Base-by-base conservation (phyloP, 2,329 filamentous ascomycete species). In the Apiospora rasikravindrae region DNA sequence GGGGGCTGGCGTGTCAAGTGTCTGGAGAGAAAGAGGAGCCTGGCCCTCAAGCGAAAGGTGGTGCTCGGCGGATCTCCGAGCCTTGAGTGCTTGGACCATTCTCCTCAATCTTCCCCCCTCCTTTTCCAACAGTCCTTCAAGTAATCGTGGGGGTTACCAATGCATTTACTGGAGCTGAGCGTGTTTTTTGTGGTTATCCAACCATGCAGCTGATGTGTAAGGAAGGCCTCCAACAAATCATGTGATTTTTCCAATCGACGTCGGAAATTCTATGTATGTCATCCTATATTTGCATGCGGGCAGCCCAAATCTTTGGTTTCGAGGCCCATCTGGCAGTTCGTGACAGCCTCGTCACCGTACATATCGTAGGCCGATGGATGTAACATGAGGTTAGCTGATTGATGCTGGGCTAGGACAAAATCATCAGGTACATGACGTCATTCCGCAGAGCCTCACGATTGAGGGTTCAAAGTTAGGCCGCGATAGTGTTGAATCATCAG, bases 61-160 rank as follows among this genome's bases (percentile, higher is more conserved):
- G 53, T 64, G 57, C 57, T 64, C 57, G 57, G 57, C 57, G 57
- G 57, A 64, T 64, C 57, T 64, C 57, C 57, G 57, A 64, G 57
- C 53, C 33, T 19, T 29, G 29, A 7, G 53, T 61, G 57, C 57
- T 64, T n/a, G 57, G 57, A 40, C 57, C 57, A 64, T 64, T 64
- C 57, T 64, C 57, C 57, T 64, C 57, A 64, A n/a, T 40, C 22
- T 64, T 45, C 53, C 57, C 57, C 57, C 57, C 22, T 64, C 33
- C 57, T n/a, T 64, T 22, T 64, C 8, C 57, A 40, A 37, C 33
- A 6, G 33, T 37, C 33, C 33, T 5, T n/a, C n/a, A n/a, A n/a
- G n/a, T 37, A 37, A 37, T 24, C 57, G 57, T 64, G 57, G 57
- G 57, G 57, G 57, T 64, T 64, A 64, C 57, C 57, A 64, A 64